Evolutionary conservation across 352 stramenopile species (phyloP).

Genomic region (Aphanomyces astaci): DNA sequence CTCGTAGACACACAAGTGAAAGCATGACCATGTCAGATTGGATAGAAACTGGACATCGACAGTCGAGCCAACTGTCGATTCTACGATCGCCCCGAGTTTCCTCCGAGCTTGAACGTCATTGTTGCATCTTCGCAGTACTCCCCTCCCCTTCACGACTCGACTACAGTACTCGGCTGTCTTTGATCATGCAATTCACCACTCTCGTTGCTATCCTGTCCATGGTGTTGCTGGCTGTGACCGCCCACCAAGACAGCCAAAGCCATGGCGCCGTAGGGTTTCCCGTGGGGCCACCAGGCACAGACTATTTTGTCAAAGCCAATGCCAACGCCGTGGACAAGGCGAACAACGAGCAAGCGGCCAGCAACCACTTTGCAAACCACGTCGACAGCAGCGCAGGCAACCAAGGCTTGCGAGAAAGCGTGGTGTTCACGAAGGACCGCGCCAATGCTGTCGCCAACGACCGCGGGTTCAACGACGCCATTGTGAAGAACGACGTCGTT

Average conservation of each 20-base stretch:
- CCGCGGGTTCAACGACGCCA: constrained; percentile 1
- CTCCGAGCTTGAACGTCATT: neutral
- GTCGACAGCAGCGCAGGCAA: constrained; percentile 14
- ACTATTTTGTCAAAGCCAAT: neutral
- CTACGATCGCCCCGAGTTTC: neutral
- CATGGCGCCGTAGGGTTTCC: neutral
- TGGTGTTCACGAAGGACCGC: neutral
- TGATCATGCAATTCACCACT: neutral
- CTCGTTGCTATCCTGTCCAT: neutral
- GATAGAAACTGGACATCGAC: too few species aligned
- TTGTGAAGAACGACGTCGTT: constrained; percentile 6
- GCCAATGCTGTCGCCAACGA: constrained; percentile 8
- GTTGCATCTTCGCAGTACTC: neutral
- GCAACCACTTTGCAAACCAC: constrained; percentile 13
- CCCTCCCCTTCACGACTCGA: neutral
- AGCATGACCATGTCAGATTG: too few species aligned
- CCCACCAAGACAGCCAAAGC: neutral
- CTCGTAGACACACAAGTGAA: too few species aligned
- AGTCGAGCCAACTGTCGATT: neutral
- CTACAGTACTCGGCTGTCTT: neutral
- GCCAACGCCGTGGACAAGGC: neutral
- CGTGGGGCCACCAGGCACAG: neutral
- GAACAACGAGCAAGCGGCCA: neutral
- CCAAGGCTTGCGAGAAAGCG: neutral
- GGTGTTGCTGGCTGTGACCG: neutral